A percentile compares a stretch with the other conserved stretches of the same genome.
Conservation (phyloP, 345 rosid genomes). For the Sisymbrium altissimum region DNA sequence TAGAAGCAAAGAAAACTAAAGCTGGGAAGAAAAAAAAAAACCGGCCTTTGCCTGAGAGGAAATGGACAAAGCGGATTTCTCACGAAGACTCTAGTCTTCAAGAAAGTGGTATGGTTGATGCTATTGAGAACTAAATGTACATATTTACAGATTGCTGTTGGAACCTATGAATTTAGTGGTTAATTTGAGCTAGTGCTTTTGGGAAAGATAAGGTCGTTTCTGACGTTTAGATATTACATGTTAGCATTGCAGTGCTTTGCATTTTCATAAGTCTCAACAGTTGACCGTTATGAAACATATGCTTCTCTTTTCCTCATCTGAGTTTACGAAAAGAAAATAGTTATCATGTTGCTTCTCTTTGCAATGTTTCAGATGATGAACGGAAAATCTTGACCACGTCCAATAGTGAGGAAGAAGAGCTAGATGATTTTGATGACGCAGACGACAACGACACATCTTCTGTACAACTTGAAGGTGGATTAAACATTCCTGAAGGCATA, state of each 20-base stretch:
- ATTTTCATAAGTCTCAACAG: background rate
- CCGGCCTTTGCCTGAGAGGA: conserved; percentile 85
- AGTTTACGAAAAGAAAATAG: conserved; percentile 1
- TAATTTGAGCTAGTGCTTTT: background rate
- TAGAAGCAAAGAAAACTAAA: conserved; percentile 45
- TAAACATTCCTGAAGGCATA: conserved; percentile 70
- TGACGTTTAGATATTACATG: background rate
- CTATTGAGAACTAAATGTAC: background rate
- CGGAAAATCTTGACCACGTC: conserved; percentile 40
- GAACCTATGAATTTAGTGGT: background rate
- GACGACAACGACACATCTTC: conserved; percentile 40
- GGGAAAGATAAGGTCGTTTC: background rate
- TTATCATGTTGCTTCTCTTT: conserved; percentile 12
- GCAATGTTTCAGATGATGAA: conserved; percentile 43
- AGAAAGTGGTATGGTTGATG: conserved; percentile 50
- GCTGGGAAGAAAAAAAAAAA: conserved; percentile 44
- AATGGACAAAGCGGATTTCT: conserved; percentile 73
- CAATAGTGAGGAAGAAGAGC: conserved; percentile 54
- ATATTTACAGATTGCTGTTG: background rate
- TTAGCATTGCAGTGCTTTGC: background rate
- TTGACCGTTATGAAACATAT: background rate
- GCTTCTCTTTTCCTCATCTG: background rate
- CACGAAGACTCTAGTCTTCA: conserved; percentile 50
- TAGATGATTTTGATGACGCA: conserved; percentile 49
- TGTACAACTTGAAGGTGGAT: conserved; percentile 79